Conservation (phyloP, 176 grass and related monocot species). For the Triticum timopheevii region DNA sequence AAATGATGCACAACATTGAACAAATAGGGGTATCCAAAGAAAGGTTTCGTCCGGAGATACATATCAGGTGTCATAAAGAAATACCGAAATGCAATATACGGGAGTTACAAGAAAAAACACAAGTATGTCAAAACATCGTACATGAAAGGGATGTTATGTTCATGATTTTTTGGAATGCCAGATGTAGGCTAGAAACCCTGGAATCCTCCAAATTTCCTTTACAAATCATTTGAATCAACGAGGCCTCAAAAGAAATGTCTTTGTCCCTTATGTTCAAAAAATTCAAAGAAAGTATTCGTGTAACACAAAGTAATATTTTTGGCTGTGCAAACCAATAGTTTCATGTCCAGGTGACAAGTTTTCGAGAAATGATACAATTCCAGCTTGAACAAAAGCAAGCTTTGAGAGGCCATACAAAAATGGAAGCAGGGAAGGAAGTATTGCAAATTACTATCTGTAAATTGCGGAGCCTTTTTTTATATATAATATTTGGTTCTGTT, state of each 20-base stretch:
- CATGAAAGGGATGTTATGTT: too few relatives aligned
- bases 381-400: constrained; percentile 34
- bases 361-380: constrained; percentile 28
- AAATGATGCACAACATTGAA: too few relatives aligned
- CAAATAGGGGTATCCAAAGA: too few relatives aligned
- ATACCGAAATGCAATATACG: too few relatives aligned
- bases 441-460: constrained; percentile 29
- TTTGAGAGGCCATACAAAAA: constrained; percentile 35
- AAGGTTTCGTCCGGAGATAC: too few relatives aligned
- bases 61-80: too few relatives aligned
- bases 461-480: not conserved
- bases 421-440: not conserved
- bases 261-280: not conserved
- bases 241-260: not conserved
- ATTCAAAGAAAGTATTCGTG: not conserved
- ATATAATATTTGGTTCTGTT: not conserved
- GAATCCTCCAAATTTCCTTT: too few relatives aligned
- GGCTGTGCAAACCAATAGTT: constrained; percentile 15
- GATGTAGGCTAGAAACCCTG: too few relatives aligned
- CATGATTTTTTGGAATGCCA: too few relatives aligned
- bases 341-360: constrained; percentile 7
- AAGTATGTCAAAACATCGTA: too few relatives aligned
- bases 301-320: not conserved
- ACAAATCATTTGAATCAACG: too few relatives aligned
- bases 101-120: too few relatives aligned